Conservation (phyloP, 768 basidiomycete species). For the Exsudoporus frostii region DNA sequence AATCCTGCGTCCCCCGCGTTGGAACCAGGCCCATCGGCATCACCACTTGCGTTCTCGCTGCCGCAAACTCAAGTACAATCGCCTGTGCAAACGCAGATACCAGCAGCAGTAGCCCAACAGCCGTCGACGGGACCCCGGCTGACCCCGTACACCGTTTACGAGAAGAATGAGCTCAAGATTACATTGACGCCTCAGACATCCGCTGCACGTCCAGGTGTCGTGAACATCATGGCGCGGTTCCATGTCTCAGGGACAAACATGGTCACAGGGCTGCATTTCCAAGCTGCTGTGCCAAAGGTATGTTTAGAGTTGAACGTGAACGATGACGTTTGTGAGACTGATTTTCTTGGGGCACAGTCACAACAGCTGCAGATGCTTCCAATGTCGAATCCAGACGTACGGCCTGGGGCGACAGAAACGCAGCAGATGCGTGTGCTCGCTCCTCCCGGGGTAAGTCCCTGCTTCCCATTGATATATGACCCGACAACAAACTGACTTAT, state of each 20-base stretch:
- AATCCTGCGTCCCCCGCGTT: conserved; percentile 28
- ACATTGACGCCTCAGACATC: conserved; percentile 87
- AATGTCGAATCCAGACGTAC: conserved; percentile 84
- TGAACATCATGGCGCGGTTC: conserved; percentile 89
- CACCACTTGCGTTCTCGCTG: conserved; percentile 39
- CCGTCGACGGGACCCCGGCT: conserved; percentile 45
- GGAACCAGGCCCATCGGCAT: conserved; percentile 8
- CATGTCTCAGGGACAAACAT: conserved; percentile 55
- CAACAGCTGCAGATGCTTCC: conserved; percentile 98
- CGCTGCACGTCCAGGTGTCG: conserved; percentile 76
- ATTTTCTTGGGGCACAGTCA: conserved; percentile 50
- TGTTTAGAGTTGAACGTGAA: not conserved
- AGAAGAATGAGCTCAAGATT: conserved; percentile 86
- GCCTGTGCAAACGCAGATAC: conserved; percentile 33
- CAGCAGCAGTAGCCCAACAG: conserved; percentile 33
- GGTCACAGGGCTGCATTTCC: conserved; percentile 78
- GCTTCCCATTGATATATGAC: not conserved
- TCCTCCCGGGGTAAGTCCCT: conserved; percentile 69
- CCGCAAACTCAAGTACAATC: conserved; percentile 34
- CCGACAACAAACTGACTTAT: conserved; percentile 1
- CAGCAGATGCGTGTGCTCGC: conserved; percentile 94
- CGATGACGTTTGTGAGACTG: not conserved
- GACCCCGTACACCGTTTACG: conserved; percentile 82
- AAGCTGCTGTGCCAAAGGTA: conserved; percentile 96
- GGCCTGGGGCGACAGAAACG: conserved; percentile 79